Evolutionary conservation across 805 yeast species (phyloP).

Genomic region (Tetrapisispora phaffii): DNA sequence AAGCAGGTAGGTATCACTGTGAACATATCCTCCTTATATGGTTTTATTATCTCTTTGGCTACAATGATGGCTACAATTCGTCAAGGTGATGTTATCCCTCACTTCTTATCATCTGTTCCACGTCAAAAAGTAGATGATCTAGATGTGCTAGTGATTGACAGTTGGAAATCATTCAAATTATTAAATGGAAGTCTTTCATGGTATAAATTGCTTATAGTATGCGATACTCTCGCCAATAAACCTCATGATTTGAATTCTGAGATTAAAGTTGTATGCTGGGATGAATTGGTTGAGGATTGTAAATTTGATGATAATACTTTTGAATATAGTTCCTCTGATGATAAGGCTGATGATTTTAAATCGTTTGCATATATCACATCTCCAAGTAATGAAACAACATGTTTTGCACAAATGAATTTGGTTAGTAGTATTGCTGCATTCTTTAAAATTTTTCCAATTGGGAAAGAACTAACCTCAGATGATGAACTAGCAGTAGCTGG

Average conservation of each 20-base stretch:
- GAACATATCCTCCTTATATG: conserved; percentile 24
- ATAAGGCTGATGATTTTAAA: conserved; percentile 31
- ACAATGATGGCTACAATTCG: conserved; percentile 33
- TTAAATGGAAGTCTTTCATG: conserved; percentile 21
- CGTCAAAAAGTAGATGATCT: conserved; percentile 18
- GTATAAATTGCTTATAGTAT: conserved; percentile 29
- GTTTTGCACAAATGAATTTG: conserved; percentile 43
- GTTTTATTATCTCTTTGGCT: conserved; percentile 34
- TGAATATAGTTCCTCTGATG: conserved; percentile 24
- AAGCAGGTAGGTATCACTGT: conserved; percentile 24
- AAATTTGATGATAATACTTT: conserved; percentile 12
- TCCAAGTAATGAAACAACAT: conserved; percentile 17
- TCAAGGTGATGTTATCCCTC: conserved; percentile 31
- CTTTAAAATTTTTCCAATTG: conserved; percentile 29
- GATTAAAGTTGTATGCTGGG: conserved; percentile 20
- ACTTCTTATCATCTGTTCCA: conserved; percentile 31
- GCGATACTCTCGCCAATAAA: conserved; percentile 10
- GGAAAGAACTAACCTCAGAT: conserved; percentile 28
- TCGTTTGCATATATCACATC: conserved; percentile 23
- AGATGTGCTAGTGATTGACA: conserved; percentile 28
- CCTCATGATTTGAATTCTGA: conserved; percentile 1
- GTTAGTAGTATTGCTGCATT: conserved; percentile 46
- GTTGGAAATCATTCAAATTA: conserved; percentile 17
- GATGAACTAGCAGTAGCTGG: conserved; percentile 27
- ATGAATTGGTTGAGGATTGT: conserved; percentile 10